phyloP scores from a whole-genome alignment of 345 rosid species.

The Salix brachista region DNA sequence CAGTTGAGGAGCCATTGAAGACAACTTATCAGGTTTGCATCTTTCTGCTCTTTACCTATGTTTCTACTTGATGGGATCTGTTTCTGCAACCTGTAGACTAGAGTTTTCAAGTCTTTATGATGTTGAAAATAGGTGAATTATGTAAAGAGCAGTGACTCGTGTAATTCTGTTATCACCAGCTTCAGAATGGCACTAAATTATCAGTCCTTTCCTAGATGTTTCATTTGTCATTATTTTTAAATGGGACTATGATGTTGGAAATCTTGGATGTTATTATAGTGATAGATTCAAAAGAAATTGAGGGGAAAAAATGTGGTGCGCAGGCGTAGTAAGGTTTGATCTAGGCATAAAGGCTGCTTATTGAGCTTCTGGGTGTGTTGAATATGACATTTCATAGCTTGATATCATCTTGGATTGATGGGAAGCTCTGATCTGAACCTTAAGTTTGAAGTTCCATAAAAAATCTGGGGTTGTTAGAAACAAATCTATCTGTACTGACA shows the following conservation, averaged over 20 bases:
- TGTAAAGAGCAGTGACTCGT: not conserved
- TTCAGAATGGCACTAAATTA: not conserved
- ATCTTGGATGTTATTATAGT: not conserved
- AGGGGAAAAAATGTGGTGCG: not conserved
- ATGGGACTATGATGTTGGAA: not conserved
- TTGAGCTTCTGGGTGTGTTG: slow-evolving; percentile 3
- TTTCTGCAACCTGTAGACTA: not conserved
- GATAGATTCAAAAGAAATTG: not conserved
- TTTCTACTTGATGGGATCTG: slow-evolving; percentile 16
- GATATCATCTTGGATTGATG: not conserved
- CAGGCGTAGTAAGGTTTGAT: not conserved
- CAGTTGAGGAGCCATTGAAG: slow-evolving; percentile 63
- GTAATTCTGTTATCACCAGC: not conserved
- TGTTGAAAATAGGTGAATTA: not conserved
- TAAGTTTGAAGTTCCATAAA: not conserved
- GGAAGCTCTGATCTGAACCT: slow-evolving; percentile 4
- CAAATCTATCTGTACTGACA: not conserved
- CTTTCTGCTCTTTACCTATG: not conserved
- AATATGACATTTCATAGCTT: slow-evolving; percentile 7
- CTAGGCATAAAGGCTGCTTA: not conserved
- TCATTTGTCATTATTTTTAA: not conserved
- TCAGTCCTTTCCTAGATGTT: not conserved
- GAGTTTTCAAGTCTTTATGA: slow-evolving; percentile 1
- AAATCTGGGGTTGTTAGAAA: not conserved
- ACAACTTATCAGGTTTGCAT: slow-evolving; percentile 50